Base-by-base conservation (phyloP, 2,329 filamentous ascomycete genomes). In the Aspergillus sergii region DNA sequence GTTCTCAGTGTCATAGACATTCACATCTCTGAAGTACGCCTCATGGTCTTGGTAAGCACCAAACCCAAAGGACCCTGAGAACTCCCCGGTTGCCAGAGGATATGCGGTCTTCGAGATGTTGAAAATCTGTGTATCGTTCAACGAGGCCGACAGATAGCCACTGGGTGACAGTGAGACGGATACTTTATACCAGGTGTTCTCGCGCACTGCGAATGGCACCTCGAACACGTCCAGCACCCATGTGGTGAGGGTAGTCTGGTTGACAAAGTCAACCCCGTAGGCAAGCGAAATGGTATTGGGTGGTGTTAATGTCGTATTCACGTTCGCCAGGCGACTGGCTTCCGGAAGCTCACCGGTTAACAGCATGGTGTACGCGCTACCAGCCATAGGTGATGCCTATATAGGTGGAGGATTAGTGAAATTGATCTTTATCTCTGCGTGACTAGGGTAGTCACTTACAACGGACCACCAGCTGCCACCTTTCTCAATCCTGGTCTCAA, bases 41-140 rank as follows among this genome's bases (percentile, higher is more conserved):
- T 58, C 39, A 23, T 69, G 68, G 54, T 69, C 68, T 28, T 67
- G 66, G n/a, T 68, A 69, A 1, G 66, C 62, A 19, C 68, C 66
- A 51, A 69, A 68, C 1, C 60, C 57, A 30, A 28, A 51, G 3
- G 48, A 28, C 23, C 48, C 48, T 1, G 26, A 28, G 11, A 51
- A 51, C 28, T 51, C 14, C 23, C 23, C 48, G 9, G 48, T 51
- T 41, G 39, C 39, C 39, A n/a, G 39, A 19, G 39, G 39, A 41
- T 41, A 41, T 10, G 39, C 39, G 39, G 19, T 19, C 3, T 41
- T 19, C 14, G 39, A 41, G 39, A 41, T 41, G 8, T 41, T 41
- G 19, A 41, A 41, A 19, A 41, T 41, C 4, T n/a, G 39, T 3
- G 16, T 41, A 41, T 41, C 6, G 39, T 41, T 41, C 39, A 41